These are phyloP conservation scores for Chlorociboria aeruginascens DNA, from an alignment of 495 filamentous ascomycete species.

Conservation along the genomic window DNA sequence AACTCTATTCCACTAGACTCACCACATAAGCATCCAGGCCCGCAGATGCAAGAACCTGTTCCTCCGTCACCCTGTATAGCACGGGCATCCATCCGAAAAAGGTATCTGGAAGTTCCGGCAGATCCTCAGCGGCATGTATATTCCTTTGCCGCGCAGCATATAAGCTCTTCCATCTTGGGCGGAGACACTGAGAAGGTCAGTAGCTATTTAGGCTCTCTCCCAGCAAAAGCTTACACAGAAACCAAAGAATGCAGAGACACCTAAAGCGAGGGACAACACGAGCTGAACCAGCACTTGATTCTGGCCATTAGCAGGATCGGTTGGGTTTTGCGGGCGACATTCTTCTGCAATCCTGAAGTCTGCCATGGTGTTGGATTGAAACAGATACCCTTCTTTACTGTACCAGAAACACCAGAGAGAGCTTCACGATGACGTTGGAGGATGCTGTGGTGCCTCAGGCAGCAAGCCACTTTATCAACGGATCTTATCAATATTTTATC, in stretches of 20 bases:
- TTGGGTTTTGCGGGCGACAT: slow-evolving; percentile 8
- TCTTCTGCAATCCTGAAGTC: slow-evolving; percentile 5
- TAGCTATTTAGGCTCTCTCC: slow-evolving; percentile 3
- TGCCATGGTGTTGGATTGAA: not conserved
- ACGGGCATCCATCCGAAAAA: slow-evolving; percentile 92
- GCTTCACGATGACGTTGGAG: not conserved
- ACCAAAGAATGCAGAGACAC: slow-evolving; percentile 36
- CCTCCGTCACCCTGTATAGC: slow-evolving; percentile 77
- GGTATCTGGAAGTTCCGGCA: slow-evolving; percentile 75
- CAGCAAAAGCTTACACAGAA: slow-evolving; percentile 34
- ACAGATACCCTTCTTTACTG: not conserved
- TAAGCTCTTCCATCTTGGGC: slow-evolving; percentile 83
- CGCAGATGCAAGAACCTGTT: slow-evolving; percentile 80
- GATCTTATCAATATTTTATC: not conserved
- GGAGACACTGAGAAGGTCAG: slow-evolving; percentile 41
- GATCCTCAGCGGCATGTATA: slow-evolving; percentile 49
- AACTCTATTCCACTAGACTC: slow-evolving; percentile 24
- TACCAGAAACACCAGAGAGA: not conserved
- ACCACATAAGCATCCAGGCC: slow-evolving; percentile 94
- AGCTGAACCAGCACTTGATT: slow-evolving; percentile 37
- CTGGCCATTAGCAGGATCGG: slow-evolving; percentile 10
- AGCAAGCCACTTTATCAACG: not conserved
- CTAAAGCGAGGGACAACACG: slow-evolving; percentile 36
- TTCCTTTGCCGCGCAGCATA: slow-evolving; percentile 81
- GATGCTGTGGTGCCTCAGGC: not conserved